phyloP scores from a whole-genome alignment of 2,329 filamentous ascomycete genomes.

The Leptographium lundbergii region DNA sequence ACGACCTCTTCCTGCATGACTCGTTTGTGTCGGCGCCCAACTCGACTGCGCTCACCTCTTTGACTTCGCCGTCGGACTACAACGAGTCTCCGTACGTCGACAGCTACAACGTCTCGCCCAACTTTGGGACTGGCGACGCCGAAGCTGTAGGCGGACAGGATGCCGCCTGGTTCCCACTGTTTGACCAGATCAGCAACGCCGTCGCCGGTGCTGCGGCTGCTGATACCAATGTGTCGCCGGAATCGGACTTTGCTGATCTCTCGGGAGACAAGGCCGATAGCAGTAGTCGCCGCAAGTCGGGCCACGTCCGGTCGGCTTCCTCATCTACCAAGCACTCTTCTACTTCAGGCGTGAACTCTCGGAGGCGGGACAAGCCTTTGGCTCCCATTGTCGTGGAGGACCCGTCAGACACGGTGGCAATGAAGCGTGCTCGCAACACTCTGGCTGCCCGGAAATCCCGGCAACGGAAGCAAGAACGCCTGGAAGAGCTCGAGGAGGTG shows the following conservation, averaged over 20 bases:
- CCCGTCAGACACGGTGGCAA: conserved; percentile 57
- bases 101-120: conserved; percentile 65
- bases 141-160: conserved; percentile 32
- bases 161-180: conserved; percentile 59
- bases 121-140: conserved; percentile 52
- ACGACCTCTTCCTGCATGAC: conserved; percentile 63
- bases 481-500: conserved; percentile 61
- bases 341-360: conserved; percentile 56
- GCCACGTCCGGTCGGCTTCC: conserved; percentile 25
- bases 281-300: conserved; percentile 34
- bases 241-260: conserved; percentile 16
- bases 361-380: conserved; percentile 69
- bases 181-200: conserved; percentile 37
- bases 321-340: conserved; percentile 48
- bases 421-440: conserved; percentile 91
- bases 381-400: conserved; percentile 69
- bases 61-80: conserved; percentile 74
- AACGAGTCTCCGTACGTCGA: conserved; percentile 68
- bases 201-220: conserved; percentile 3
- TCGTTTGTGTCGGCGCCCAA: conserved; percentile 64
- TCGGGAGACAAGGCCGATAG: conserved; percentile 25
- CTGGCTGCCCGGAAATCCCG: conserved; percentile 88
- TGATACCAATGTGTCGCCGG: conserved; percentile 28
- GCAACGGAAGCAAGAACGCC: conserved; percentile 66
- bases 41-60: conserved; percentile 66